Evolutionary conservation across 2,329 filamentous ascomycete species (phyloP).

Genomic region (Penicillium vulpinum): DNA sequence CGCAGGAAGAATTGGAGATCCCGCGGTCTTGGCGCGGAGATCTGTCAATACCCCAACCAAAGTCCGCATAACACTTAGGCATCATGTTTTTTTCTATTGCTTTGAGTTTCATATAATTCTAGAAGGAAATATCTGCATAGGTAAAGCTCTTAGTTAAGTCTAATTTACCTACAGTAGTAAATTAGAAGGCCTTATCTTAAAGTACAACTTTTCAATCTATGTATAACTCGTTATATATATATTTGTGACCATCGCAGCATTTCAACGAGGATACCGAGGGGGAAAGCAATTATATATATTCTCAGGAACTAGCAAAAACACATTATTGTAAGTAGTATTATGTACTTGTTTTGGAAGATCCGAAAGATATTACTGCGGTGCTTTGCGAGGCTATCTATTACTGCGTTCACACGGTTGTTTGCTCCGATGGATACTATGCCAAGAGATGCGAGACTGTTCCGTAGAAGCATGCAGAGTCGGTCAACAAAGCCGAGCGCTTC

Average conservation of each 20-base stretch:
- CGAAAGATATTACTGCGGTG: too few species aligned
- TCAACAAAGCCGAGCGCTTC: background rate
- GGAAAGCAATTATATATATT: background rate
- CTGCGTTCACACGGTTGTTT: too few species aligned
- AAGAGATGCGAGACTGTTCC: background rate
- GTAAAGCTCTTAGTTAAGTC: background rate
- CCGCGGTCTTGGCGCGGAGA: slow-evolving; percentile 30
- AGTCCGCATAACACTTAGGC: background rate
- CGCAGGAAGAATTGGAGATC: slow-evolving; percentile 24
- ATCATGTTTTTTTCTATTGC: background rate
- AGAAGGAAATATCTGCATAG: background rate
- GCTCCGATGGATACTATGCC: background rate
- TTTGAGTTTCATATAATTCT: background rate
- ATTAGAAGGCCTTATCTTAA: background rate
- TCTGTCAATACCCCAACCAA: slow-evolving; percentile 33
- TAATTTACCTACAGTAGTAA: background rate
- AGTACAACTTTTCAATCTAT: background rate
- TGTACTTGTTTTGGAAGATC: too few species aligned
- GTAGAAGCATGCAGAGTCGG: background rate
- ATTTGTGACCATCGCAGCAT: background rate
- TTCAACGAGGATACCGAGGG: too few species aligned
- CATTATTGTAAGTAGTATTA: background rate
- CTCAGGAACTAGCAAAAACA: background rate
- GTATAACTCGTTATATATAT: background rate
- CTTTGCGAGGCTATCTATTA: too few species aligned